Conservation (phyloP, 208 protist species). For the Wallacemonas sp. region DNA sequence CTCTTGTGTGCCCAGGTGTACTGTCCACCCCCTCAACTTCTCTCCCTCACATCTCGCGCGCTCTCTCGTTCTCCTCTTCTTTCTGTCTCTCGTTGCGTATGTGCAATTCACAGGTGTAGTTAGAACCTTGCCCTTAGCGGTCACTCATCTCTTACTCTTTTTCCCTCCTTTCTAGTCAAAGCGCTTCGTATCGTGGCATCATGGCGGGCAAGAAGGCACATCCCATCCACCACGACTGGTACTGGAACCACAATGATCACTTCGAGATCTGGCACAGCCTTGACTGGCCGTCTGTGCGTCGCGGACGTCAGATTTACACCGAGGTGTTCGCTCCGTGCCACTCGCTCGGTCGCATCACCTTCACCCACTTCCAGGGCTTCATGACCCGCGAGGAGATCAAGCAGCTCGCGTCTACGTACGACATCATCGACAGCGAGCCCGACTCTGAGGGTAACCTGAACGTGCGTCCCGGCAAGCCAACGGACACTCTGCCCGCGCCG, state of each 20-base stretch:
- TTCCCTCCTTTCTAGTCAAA: conserved; percentile 7
- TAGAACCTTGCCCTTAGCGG: conserved; percentile 6
- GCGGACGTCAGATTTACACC: conserved; percentile 97
- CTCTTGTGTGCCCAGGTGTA: too few relatives aligned
- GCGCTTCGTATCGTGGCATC: conserved; percentile 22
- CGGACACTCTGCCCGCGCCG: conserved; percentile 95
- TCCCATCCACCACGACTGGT: conserved; percentile 87
- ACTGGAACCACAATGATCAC: conserved; percentile 90
- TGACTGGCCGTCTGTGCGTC: conserved; percentile 93
- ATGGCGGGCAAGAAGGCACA: conserved; percentile 89
- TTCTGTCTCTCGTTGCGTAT: neutral
- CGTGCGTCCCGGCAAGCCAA: conserved; percentile 95
- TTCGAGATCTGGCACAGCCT: conserved; percentile 90
- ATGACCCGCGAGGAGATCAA: conserved; percentile 97
- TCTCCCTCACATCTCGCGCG: neutral
- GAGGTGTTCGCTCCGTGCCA: conserved; percentile 98
- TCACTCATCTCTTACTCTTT: conserved; percentile 3
- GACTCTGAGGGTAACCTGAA: conserved; percentile 96
- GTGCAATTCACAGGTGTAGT: conserved; percentile 8
- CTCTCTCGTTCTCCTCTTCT: neutral
- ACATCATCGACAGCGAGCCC: conserved; percentile 95
- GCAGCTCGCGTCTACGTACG: conserved; percentile 90
- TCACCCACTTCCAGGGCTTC: conserved; percentile 97
- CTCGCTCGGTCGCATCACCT: conserved; percentile 95
- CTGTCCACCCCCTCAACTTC: neutral